A percentile compares a stretch with the other conserved stretches of the same genome.
These are phyloP conservation scores for Pharnaceum exiguum DNA, from an alignment of 148 eudicot species.

Conservation along the genomic window DNA sequence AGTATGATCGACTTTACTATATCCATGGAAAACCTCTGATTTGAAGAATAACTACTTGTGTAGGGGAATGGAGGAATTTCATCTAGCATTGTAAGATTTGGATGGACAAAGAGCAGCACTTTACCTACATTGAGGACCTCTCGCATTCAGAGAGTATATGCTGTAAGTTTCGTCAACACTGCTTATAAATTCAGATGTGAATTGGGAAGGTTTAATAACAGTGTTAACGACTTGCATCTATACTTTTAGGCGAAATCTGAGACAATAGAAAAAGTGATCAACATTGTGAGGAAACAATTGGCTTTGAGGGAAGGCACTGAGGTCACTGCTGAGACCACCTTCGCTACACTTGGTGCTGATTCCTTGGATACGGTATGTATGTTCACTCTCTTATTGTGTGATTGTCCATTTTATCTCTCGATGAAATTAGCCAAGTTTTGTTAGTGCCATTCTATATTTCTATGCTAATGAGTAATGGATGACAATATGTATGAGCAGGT, in stretches of 20 bases:
- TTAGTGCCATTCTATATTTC: neutral
- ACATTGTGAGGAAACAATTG: conserved; percentile 27
- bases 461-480: too few relatives aligned
- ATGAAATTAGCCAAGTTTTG: neutral
- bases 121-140: conserved; percentile 7
- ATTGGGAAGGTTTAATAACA: neutral
- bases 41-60: neutral
- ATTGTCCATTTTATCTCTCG: neutral
- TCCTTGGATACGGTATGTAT: conserved; percentile 28
- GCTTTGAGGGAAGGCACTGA: conserved; percentile 21
- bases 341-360: conserved; percentile 32
- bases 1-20: neutral
- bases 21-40: neutral
- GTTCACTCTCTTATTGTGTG: neutral
- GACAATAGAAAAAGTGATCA: conserved; percentile 29
- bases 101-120: conserved; percentile 14
- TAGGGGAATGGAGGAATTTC: conserved; percentile 9
- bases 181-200: neutral
- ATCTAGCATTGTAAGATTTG: conserved; percentile 14
- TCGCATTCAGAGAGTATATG: conserved; percentile 1
- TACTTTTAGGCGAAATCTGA: conserved; percentile 35
- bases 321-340: conserved; percentile 29
- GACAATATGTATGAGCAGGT: conserved; percentile 32
- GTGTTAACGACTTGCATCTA: neutral
- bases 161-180: neutral